phyloP scores from a whole-genome alignment of 2,329 filamentous ascomycete genomes.

The Alternaria infectoria region DNA sequence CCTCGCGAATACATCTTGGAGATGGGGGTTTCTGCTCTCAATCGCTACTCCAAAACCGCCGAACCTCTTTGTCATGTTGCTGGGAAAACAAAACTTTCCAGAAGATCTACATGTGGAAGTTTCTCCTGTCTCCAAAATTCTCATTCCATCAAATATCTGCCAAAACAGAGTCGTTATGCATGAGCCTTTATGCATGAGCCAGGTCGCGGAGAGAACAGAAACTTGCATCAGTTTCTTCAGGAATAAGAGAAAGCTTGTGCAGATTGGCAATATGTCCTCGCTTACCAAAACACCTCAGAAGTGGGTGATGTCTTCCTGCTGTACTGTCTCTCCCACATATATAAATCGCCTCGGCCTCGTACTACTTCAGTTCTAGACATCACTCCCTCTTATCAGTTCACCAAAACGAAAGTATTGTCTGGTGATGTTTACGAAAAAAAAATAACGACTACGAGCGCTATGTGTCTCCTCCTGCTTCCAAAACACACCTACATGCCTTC shows the following conservation, averaged over 20 bases:
- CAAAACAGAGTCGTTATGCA: no score
- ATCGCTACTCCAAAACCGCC: neutral
- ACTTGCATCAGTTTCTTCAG: neutral
- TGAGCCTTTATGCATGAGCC: no score
- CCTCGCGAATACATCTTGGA: neutral
- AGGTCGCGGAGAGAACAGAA: neutral
- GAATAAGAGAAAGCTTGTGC: neutral
- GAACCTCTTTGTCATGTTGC: neutral
- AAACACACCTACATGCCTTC: neutral
- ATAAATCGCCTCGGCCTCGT: neutral
- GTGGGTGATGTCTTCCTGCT: neutral
- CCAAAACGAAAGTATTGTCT: neutral
- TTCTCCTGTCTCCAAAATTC: no score
- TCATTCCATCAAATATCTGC: no score
- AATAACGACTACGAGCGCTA: neutral
- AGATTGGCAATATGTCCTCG: neutral
- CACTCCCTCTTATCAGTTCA: neutral
- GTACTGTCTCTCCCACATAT: neutral
- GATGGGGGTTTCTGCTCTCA: neutral
- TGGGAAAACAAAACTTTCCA: neutral
- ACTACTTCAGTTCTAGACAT: neutral
- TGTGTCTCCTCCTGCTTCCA: neutral
- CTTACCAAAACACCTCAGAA: neutral
- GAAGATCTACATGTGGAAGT: neutral
- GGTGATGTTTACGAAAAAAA: neutral